Base-by-base conservation (phyloP, 257 asterid species). In the Oldenlandia corymbosa region DNA sequence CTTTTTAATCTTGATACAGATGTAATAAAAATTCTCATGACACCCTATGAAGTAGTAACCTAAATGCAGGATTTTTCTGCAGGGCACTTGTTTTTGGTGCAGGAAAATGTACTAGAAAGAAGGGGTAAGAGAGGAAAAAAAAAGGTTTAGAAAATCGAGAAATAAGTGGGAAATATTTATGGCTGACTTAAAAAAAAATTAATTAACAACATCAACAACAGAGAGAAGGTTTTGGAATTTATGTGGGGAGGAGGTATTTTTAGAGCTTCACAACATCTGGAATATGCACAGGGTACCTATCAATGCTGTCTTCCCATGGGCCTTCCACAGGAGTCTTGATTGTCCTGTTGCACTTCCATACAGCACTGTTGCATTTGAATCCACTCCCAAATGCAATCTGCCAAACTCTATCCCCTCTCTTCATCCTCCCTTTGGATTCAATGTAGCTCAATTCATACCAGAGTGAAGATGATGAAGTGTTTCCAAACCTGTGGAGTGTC, bases 361-460 rank as follows among this genome's bases (percentile, higher is more conserved):
- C 89, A 0, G 95, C 95, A 55, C 94, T 85, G 77, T 89, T 87
- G 37, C 96, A 89, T 76, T 88, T 88, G 17, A 87, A 87, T 0
- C 95, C 95, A 74, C 95, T 88, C 21, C 94, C 95, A 21, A 88
- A 88, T 0, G 96, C 96, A 3, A 88, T 89, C 71, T 89, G 96
- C 96, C 96, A 89, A 21, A 89, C 79, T 16, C 96, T 58, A 4
- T 86, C 83, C 0, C 96, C 96, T 27, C 71, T 86, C 73, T 55
- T 81, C 95, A 90, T 90, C 87, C 88, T 81, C 64, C 91, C 97
- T 42, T 89, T 88, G 0, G 93, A 76, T 41, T 88, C 96, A 6
- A 86, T 84, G 69, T 89, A 89, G 27, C 83, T 50, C 62, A 90
- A 0, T 32, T 90, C 97, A 17, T 90, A 90, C 97, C 97, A 90